Base-by-base conservation (phyloP, 495 filamentous ascomycete species). In the Podospora sp. region DNA sequence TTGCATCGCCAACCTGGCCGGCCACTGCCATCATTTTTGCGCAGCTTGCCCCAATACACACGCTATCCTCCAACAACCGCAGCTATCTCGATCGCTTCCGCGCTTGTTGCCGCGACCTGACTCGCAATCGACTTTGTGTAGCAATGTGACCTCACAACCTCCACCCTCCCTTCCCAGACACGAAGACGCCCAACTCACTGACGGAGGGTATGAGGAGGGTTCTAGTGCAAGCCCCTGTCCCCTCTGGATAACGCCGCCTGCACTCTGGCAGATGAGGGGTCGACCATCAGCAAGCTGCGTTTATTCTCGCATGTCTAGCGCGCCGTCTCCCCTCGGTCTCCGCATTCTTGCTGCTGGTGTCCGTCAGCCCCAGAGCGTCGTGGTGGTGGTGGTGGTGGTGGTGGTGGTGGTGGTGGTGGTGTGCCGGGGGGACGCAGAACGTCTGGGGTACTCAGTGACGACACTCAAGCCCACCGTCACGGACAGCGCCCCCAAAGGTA, bases 21-120 rank as follows among this genome's bases (percentile, higher is more conserved):
- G 65, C 57, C 58, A 46, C 18, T 35, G 22, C 55, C 21, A 22
- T 58, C 22, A 51, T 63, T 63, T 22, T 46, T 63, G 61, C 61
- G 61, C 61, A 55, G 52, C 25, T n/a, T 55, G n/a, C 20, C 52
- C 14, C 52, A 55, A n/a, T 26, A 1, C n/a, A 11, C 52, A 11
- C 52, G 52, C 9, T 22, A 6, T 8, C 25, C 6, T 20, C 22
- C 21, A 55, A 53, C 52, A 20, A 26, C 20, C 2, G 20, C 12
- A 52, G 52, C 52, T 26, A 55, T 22, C 52, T 55, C 21, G 21
- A 55, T 55, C 52, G 8, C 40, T 46, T 46, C 40, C 40, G 12
- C 40, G 12, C 11, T 46, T 46, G 40, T 46, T 46, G 16, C 40
- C 40, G 12, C 40, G 40, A 14, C 5, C 40, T 46, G 40, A 46